Percentiles rank a stretch among this genome's conserved stretches.
These are phyloP conservation scores for Detonula confervacea DNA, from an alignment of 352 stramenopile genomes.

Conservation along the genomic window DNA sequence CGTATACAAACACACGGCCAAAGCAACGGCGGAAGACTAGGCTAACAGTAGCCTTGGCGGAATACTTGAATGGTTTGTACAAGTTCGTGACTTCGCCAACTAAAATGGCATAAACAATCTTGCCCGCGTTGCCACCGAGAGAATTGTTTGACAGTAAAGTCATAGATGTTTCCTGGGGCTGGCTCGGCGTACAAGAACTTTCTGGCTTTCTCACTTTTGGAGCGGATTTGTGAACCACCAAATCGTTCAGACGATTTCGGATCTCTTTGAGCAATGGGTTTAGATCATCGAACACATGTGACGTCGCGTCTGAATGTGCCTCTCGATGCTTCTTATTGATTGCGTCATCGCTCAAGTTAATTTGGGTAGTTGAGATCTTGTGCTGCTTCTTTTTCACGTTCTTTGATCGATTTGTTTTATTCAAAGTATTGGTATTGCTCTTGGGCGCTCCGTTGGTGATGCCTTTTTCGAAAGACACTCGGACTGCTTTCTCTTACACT, in stretches of 20 bases:
- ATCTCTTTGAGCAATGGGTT: constrained; percentile 1
- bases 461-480: not conserved
- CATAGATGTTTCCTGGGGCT: not conserved
- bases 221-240: not conserved
- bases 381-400: not conserved
- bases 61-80: constrained; percentile 6
- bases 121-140: constrained; percentile 5
- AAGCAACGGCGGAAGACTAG: not conserved
- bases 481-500: not conserved
- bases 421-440: not conserved
- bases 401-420: not conserved
- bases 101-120: constrained; percentile 1
- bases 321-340: not conserved
- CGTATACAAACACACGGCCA: too few relatives aligned
- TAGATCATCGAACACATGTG: not conserved
- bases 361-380: not conserved
- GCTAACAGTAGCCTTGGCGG: not conserved
- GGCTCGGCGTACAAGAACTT: not conserved
- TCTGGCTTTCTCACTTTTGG: not conserved
- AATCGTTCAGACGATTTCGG: not conserved
- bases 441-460: not conserved
- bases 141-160: not conserved
- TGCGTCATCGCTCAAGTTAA: not conserved
- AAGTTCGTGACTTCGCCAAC: not conserved
- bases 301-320: not conserved